phyloP scores from a whole-genome alignment of 2,329 filamentous ascomycete species.

The Hymenoscyphus scutula region DNA sequence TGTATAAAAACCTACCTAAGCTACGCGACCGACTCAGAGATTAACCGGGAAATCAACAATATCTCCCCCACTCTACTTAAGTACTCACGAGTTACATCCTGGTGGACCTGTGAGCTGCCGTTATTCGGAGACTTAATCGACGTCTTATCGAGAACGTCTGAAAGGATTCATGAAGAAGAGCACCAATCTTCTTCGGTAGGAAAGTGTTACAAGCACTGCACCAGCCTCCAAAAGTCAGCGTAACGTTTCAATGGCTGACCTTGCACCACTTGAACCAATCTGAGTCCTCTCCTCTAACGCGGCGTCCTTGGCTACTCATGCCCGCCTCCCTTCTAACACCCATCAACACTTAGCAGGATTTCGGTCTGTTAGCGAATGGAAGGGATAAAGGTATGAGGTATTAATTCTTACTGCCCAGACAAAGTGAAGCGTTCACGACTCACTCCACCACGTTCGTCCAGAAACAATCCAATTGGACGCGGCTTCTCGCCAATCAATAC shows the following conservation, averaged over 20 bases:
- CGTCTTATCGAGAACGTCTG: not conserved
- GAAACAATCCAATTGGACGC: slow-evolving; percentile 6
- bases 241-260: not conserved
- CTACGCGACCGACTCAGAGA: not conserved
- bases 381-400: not conserved
- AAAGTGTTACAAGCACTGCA: not conserved
- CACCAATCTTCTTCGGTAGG: not conserved
- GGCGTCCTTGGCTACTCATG: not conserved
- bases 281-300: not conserved
- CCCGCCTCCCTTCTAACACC: not conserved
- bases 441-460: slow-evolving; percentile 5
- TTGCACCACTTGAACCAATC: not conserved
- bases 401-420: not conserved
- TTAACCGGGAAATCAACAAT: not conserved
- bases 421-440: slow-evolving; percentile 4
- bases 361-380: too few species aligned
- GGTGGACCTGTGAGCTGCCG: not conserved
- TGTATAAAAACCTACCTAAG: too few species aligned
- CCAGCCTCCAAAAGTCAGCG: not conserved
- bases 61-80: not conserved
- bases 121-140: not conserved
- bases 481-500: slow-evolving; percentile 7
- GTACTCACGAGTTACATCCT: too few species aligned
- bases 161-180: not conserved
- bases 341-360: not conserved